Evolutionary conservation across 2,329 filamentous ascomycete genomes (phyloP).

Genomic region (Colletotrichum sp.): DNA sequence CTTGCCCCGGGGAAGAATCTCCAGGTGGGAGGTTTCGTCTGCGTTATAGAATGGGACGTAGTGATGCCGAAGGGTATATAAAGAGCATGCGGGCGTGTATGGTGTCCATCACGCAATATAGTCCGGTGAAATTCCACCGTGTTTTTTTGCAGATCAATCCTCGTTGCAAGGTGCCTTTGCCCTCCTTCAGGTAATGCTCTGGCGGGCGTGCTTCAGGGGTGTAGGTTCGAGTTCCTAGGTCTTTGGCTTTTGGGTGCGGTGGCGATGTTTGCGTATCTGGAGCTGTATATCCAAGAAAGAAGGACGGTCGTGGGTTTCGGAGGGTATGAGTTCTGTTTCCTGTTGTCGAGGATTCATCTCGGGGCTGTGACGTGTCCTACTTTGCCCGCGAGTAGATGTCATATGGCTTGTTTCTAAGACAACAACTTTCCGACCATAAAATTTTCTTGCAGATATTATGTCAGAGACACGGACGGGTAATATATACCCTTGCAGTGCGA

Average conservation of each 20-base stretch:
- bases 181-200: neutral
- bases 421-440: accelerated
- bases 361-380: neutral
- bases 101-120: neutral
- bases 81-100: accelerated
- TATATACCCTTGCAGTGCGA: neutral
- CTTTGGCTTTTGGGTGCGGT: neutral
- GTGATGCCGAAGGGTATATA: neutral
- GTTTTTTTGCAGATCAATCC: too few relatives aligned
- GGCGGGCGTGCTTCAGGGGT: neutral
- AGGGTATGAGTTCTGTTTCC: neutral
- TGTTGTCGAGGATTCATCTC: neutral
- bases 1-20: neutral
- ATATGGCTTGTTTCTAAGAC: neutral
- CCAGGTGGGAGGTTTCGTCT: accelerated
- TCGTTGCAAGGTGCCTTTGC: too few relatives aligned
- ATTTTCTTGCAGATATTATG: neutral
- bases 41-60: neutral
- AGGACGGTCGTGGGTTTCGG: neutral
- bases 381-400: neutral
- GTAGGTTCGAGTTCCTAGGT: neutral
- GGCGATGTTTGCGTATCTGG: neutral
- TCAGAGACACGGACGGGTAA: neutral
- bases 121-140: too few relatives aligned
- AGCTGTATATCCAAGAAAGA: accelerated